These are phyloP conservation scores for Aureobasidium sp. DNA, from an alignment of 2,329 filamentous ascomycete species.

Conservation along the genomic window DNA sequence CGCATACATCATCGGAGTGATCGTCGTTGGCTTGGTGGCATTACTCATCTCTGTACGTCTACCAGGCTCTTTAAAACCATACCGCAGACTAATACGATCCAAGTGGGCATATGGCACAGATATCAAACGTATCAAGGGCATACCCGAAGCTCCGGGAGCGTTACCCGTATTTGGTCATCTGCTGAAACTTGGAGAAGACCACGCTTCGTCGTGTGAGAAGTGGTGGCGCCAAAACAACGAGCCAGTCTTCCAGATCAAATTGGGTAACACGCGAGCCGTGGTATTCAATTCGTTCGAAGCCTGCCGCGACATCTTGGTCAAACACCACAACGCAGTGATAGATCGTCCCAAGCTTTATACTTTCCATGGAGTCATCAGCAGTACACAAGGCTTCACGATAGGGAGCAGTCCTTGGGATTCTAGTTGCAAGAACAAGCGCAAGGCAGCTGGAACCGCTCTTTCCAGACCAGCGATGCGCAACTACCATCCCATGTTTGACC, in stretches of 20 bases:
- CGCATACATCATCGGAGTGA: background rate
- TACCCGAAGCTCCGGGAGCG: slow-evolving; percentile 43
- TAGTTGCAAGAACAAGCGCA: slow-evolving; percentile 45
- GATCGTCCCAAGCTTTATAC: slow-evolving; percentile 44
- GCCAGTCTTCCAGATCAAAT: slow-evolving; percentile 44
- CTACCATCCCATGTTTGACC: slow-evolving; percentile 46
- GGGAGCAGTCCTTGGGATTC: slow-evolving; percentile 47
- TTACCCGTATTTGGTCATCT: slow-evolving; percentile 44
- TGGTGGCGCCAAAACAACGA: slow-evolving; percentile 40
- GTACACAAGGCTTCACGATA: slow-evolving; percentile 47
- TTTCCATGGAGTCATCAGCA: slow-evolving; percentile 45
- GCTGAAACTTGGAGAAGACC: slow-evolving; percentile 43
- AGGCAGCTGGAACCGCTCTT: slow-evolving; percentile 41
- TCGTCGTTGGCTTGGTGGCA: background rate
- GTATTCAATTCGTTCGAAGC: slow-evolving; percentile 46
- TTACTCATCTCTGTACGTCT: background rate
- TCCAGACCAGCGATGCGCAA: slow-evolving; percentile 37
- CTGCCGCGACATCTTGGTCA: slow-evolving; percentile 42
- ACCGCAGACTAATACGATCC: background rate
- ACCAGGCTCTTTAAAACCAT: background rate
- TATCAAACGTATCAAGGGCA: slow-evolving; percentile 39
- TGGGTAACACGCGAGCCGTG: slow-evolving; percentile 45
- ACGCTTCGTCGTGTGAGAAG: slow-evolving; percentile 42
- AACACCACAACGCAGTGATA: slow-evolving; percentile 42
- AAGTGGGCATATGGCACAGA: slow-evolving; percentile 29